Base-by-base conservation (phyloP, 768 basidiomycete species). In the Gyrodon lividus region DNA sequence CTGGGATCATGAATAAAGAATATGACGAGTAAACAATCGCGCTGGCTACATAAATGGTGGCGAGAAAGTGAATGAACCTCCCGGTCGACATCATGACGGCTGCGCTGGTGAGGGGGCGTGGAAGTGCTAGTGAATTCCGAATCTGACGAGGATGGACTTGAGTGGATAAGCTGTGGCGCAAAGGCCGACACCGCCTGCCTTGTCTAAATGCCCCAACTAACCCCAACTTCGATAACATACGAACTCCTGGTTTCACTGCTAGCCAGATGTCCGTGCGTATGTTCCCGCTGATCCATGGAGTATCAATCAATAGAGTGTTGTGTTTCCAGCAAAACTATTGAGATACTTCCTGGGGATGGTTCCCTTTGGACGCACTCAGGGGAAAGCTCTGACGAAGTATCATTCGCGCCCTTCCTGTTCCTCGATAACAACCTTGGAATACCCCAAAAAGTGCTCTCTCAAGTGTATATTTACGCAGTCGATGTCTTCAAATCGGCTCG, bases 371-470 rank as follows among this genome's bases (percentile, higher is more conserved):
- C 51, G 10, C 40, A 59, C 10, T 56, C 58, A 33, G 62, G 17
- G 6, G 39, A 48, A 9, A 43, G 43, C 24, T 22, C 60, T 24
- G 63, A 62, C 6, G 68, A 59, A 24, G 12, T 35, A 3, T 55
- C 60, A 3, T 40, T 59, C 9, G 67, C 70, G 39, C 84, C 85
- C 2, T 87, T 85, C 62, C 60, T 87, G 13, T 71, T 80, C 50
- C 56, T 74, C 16, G 80, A 86, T 37, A 74, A 75, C 6, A 76
- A 89, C 48, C 75, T 89, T 12, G 87, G 87, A 0, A 70, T 89
- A 28, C 86, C 85, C 0, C 74, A 80, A 59, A 85, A 81, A 55
- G 56, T 75, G 7, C 74, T 86, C 2, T 77, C 77, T 59, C 65
- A 66, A 44, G 62, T 82, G 1, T 89, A 87, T 61, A 52, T 81